phyloP scores from a whole-genome alignment of 345 rosid genomes.

The Lepidium africanum region DNA sequence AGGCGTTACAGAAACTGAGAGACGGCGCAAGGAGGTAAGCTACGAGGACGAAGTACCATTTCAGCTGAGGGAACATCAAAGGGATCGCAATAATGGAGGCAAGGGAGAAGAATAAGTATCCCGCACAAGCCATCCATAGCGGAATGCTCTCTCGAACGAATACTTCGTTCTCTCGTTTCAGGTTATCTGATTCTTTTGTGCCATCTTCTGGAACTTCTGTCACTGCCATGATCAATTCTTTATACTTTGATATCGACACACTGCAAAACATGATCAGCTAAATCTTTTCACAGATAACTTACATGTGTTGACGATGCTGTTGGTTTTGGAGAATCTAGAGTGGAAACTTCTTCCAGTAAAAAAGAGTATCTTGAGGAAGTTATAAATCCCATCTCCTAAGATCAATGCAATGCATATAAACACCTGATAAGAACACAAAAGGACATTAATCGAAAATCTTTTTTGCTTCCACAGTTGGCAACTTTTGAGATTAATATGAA shows the following conservation, averaged over 20 bases:
- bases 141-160: slow-evolving; percentile 75
- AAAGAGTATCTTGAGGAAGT: slow-evolving; percentile 66
- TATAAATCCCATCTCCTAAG: slow-evolving; percentile 90
- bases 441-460: not conserved
- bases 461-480: not conserved
- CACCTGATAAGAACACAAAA: slow-evolving; percentile 51
- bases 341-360: slow-evolving; percentile 47
- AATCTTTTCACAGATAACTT: not conserved
- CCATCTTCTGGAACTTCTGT: not conserved
- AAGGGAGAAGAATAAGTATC: slow-evolving; percentile 56
- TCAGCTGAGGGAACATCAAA: slow-evolving; percentile 76
- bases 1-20: slow-evolving; percentile 94
- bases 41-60: slow-evolving; percentile 80
- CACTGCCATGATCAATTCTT: not conserved
- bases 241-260: not conserved
- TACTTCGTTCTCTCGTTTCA: slow-evolving; percentile 47
- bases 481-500: not conserved
- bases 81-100: slow-evolving; percentile 68
- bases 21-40: slow-evolving; percentile 86
- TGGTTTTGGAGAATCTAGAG: slow-evolving; percentile 31
- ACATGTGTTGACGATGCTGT: slow-evolving; percentile 35
- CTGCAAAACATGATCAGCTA: not conserved
- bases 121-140: slow-evolving; percentile 64
- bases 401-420: slow-evolving; percentile 78
- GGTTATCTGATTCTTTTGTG: slow-evolving; percentile 10